A percentile compares a stretch with the other conserved stretches of the same genome.
phyloP scores from a whole-genome alignment of 164 flowering plant species.

The Tinospora cordifolia region DNA sequence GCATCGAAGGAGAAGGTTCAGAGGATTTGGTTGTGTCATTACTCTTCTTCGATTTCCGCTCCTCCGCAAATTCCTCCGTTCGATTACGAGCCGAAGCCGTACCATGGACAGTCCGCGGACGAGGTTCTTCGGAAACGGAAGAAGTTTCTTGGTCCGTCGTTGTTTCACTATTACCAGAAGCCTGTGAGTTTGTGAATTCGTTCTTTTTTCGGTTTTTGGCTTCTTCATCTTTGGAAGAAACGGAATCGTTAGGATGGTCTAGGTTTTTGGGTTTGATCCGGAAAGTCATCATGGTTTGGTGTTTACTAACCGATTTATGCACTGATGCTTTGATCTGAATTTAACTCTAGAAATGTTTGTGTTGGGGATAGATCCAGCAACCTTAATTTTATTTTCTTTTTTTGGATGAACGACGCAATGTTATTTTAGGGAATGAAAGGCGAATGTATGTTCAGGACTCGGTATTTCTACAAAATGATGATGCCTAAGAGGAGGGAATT shows the following conservation, averaged over 20 bases:
- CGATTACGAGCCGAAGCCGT: slow-evolving; percentile 62
- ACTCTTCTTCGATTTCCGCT: slow-evolving; percentile 23
- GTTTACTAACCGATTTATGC: background rate
- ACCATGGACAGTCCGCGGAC: slow-evolving; percentile 62
- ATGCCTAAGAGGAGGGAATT: too few relatives aligned
- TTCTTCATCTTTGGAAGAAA: background rate
- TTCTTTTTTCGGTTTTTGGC: background rate
- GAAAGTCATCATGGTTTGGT: background rate
- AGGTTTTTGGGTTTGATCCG: background rate
- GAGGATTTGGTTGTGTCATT: slow-evolving; percentile 7
- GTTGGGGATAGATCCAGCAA: background rate
- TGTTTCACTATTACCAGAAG: slow-evolving; percentile 76
- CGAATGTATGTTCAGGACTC: background rate
- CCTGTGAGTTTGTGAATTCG: slow-evolving; percentile 42
- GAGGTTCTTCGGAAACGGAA: slow-evolving; percentile 67
- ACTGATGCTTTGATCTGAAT: background rate
- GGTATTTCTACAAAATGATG: background rate
- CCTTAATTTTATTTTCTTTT: too few relatives aligned
- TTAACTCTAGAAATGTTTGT: background rate
- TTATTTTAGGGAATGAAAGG: background rate
- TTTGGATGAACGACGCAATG: too few relatives aligned
- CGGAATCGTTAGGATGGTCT: background rate
- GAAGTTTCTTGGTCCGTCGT: slow-evolving; percentile 76
- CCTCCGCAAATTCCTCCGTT: slow-evolving; percentile 64
- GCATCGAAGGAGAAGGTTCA: slow-evolving; percentile 16